Evolutionary conservation across 257 asterid genomes (phyloP).

Genomic region (Solanum chiquidenum): DNA sequence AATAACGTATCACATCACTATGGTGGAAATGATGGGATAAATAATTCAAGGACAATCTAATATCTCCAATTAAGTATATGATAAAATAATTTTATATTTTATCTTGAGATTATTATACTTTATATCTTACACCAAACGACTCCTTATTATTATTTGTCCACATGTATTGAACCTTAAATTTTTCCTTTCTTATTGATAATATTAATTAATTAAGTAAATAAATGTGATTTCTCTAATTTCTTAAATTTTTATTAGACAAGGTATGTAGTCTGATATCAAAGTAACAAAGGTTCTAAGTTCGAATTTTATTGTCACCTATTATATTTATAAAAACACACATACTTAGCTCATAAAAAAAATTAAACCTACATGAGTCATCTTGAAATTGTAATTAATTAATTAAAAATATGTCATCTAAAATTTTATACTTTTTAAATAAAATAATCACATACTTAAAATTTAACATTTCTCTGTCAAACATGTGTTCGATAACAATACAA

Average conservation of each 20-base stretch:
- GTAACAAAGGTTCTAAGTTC: neutral
- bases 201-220: neutral
- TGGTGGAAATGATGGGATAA: too few relatives aligned
- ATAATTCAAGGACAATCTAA: too few relatives aligned
- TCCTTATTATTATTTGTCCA: neutral
- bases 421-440: neutral
- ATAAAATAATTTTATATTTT: too few relatives aligned
- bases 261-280: neutral
- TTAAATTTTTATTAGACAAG: neutral
- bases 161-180: neutral
- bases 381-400: neutral
- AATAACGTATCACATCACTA: too few relatives aligned
- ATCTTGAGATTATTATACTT: too few relatives aligned
- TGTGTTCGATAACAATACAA: neutral
- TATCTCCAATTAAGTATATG: too few relatives aligned
- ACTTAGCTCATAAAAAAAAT: neutral
- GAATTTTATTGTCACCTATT: neutral
- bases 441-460: neutral
- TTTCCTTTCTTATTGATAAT: neutral
- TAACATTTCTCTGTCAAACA: neutral
- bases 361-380: fast-evolving
- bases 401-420: neutral
- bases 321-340: fast-evolving
- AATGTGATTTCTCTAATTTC: neutral
- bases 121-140: too few relatives aligned